Base-by-base conservation (phyloP, 2,329 filamentous ascomycete genomes). In the Aspergillus proliferans region DNA sequence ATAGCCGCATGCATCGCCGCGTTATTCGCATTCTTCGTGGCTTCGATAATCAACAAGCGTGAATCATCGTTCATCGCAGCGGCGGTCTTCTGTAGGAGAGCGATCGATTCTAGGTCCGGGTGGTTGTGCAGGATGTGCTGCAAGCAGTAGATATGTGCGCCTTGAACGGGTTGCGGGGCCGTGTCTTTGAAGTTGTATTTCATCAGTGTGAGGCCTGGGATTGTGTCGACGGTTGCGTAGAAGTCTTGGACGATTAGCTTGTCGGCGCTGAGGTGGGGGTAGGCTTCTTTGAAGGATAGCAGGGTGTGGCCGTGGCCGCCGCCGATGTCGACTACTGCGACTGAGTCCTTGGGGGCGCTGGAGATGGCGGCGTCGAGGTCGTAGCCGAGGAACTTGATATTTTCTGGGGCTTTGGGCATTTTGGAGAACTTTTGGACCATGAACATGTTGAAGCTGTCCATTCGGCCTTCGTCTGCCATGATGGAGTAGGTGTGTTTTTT, bases 371-470 rank as follows among this genome's bases (percentile, higher is more conserved):
- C 42, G 8, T 59, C 58, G 2, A 71, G 50, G 40, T 70, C 58
- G 49, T 70, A 71, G 1, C 66, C 67, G 10, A 66, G 51, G 1
- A 49, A 40, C 5, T 58, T 53, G 40, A 63, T 52, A 1, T 65
- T 61, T 2, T 66, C 64, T 4, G 68, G 67, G 44, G 64, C 61
- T 1, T 56, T 68, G 5, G 58, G 57, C n/a, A 60, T 61, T 22
- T 64, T 68, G 24, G 62, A 54, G 30, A 70, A 70, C 45, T 70
- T 70, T 45, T 67, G 66, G 2, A 61, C 60, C 68, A 70, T 70
- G 51, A 71, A 70, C n/a, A 53, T 48, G 28, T 70, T 70, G 44
- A 71, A 71, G 45, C 67, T 70, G 19, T 62, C 60, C 61, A 71
- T 68, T 4, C 68, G 66, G n/a, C 62, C 63, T 47, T 66, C 59